Conservation (phyloP, 176 grass and related monocot species). For the Carex pumila region DNA sequence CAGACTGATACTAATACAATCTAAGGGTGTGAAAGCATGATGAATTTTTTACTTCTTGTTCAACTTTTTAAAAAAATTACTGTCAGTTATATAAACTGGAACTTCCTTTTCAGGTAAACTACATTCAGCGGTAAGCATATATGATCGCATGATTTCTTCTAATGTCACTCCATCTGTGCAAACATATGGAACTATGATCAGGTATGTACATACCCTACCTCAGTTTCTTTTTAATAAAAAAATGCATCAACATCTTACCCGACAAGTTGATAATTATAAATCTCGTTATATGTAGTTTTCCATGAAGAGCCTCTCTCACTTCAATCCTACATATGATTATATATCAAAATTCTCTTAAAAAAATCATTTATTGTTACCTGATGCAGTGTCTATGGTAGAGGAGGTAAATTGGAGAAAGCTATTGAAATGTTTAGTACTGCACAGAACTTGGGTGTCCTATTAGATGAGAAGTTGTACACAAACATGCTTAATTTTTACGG, state of each 20-base stretch:
- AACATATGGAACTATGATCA: constrained; percentile 95
- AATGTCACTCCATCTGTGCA: constrained; percentile 45
- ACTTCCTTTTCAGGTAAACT: constrained; percentile 67
- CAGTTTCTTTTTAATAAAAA: neutral
- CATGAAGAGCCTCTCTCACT: neutral
- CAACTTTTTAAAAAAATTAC: neutral
- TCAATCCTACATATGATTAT: neutral
- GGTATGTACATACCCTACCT: constrained; percentile 30
- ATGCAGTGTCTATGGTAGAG: constrained; percentile 84
- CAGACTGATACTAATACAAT: neutral
- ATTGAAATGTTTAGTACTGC: constrained; percentile 65
- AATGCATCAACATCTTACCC: neutral
- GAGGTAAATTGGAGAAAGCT: constrained; percentile 81
- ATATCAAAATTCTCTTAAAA: neutral
- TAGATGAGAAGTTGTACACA: constrained; percentile 73
- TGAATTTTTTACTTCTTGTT: neutral
- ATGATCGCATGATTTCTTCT: constrained; percentile 74
- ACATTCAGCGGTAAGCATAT: constrained; percentile 59
- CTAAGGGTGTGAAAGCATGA: neutral
- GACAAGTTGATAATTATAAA: neutral
- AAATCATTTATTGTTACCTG: constrained; percentile 21
- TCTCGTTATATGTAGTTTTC: neutral
- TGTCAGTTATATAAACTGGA: constrained; percentile 20
- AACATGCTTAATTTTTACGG: constrained; percentile 90
- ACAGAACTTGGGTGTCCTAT: constrained; percentile 33